Percentiles rank a stretch among this genome's conserved stretches.
Evolutionary conservation across 2,329 filamentous ascomycete genomes (phyloP).

Genomic region (Onygenales sp.): DNA sequence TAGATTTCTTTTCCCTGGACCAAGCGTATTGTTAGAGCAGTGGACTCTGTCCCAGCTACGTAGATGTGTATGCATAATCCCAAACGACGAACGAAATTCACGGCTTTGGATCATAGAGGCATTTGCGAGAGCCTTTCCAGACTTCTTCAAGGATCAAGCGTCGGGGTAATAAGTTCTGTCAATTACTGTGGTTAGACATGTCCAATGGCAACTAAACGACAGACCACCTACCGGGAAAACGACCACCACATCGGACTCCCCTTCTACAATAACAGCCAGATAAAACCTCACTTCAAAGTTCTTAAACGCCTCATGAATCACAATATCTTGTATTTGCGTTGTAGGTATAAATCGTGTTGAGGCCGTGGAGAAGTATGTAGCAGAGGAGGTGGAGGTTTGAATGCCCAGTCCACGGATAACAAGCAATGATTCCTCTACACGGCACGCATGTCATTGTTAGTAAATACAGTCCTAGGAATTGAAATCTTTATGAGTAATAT

Average conservation of each 20-base stretch:
- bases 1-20: background rate
- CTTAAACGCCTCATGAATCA: slow-evolving; percentile 89
- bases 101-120: slow-evolving; percentile 62
- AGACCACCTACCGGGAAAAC: slow-evolving; percentile 63
- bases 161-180: slow-evolving; percentile 56
- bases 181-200: slow-evolving; percentile 9
- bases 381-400: slow-evolving; percentile 67
- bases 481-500: background rate
- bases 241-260: slow-evolving; percentile 81
- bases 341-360: slow-evolving; percentile 78
- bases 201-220: background rate
- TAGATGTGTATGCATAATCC: too few relatives aligned
- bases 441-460: slow-evolving; percentile 34
- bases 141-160: slow-evolving; percentile 72
- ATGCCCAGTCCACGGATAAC: slow-evolving; percentile 83
- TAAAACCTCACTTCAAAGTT: slow-evolving; percentile 89
- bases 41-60: background rate
- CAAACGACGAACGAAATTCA: slow-evolving; percentile 16
- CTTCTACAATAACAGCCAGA: slow-evolving; percentile 79
- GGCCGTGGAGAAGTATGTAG: slow-evolving; percentile 55
- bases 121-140: slow-evolving; percentile 76
- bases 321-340: slow-evolving; percentile 80
- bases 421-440: slow-evolving; percentile 67
- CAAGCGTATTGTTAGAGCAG: background rate
- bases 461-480: slow-evolving; percentile 33